These are phyloP conservation scores for Parachaetomium inaequale DNA, from an alignment of 495 filamentous ascomycete genomes.

Conservation along the genomic window DNA sequence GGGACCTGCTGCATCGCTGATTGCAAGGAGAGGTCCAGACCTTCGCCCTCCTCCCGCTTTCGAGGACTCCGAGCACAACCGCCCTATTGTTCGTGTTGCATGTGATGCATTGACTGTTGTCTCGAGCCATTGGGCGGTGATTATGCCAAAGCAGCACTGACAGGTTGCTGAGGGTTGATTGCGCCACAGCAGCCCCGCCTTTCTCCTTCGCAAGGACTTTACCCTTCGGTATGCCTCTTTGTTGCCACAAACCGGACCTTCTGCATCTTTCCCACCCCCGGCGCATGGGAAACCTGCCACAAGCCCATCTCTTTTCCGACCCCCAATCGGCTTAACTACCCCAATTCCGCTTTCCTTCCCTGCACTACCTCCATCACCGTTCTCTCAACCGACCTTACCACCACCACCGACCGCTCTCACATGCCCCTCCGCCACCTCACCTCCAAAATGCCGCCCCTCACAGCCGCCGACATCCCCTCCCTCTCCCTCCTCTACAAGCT, in stretches of 20 bases:
- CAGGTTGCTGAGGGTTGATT: neutral
- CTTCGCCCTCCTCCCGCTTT: neutral
- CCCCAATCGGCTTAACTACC: neutral
- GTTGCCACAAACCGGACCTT: neutral
- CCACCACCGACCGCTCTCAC: neutral
- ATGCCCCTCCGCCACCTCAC: neutral
- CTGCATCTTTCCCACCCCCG: neutral
- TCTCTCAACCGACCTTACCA: neutral
- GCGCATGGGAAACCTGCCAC: neutral
- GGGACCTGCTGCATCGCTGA: neutral
- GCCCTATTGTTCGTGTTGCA: neutral
- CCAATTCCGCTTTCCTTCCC: neutral
- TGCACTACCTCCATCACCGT: too few relatives aligned
- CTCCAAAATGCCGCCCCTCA: slow-evolving; percentile 29
- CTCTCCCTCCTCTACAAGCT: slow-evolving; percentile 58
- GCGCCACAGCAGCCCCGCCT: neutral
- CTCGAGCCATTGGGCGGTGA: neutral
- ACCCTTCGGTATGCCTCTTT: neutral
- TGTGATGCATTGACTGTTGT: neutral
- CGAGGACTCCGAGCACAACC: neutral
- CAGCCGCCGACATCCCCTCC: slow-evolving; percentile 58
- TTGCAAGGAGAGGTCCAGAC: slow-evolving; percentile 1
- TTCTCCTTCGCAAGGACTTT: neutral
- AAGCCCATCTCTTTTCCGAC: neutral
- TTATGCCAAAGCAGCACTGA: neutral